Conservation (phyloP, 129 eudicot genomes). For the Tagetes patula region DNA sequence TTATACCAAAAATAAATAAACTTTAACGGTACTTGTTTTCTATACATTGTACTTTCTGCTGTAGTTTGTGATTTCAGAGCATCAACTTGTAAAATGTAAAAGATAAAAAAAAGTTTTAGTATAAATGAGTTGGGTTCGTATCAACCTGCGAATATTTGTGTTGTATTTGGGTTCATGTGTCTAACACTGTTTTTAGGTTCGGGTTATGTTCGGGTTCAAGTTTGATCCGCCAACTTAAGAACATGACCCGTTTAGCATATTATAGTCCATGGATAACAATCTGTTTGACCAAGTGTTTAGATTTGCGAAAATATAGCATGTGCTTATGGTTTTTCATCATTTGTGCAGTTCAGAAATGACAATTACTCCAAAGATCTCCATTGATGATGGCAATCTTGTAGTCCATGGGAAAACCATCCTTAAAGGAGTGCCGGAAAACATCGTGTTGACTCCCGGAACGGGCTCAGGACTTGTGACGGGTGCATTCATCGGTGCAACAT, state of each 20-base stretch:
- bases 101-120: too few relatives aligned
- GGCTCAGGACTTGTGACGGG: slow-evolving; percentile 71
- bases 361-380: slow-evolving; percentile 74
- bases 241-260: neutral
- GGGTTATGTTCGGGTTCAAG: neutral
- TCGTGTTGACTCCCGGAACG: slow-evolving; percentile 73
- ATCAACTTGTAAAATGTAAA: neutral
- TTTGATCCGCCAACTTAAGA: neutral
- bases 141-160: neutral
- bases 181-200: neutral
- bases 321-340: slow-evolving; percentile 15
- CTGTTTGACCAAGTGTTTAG: neutral
- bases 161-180: neutral
- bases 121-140: too few relatives aligned
- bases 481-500: slow-evolving; percentile 86
- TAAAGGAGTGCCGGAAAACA: slow-evolving; percentile 77
- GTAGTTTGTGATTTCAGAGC: neutral
- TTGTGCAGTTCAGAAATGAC: slow-evolving; percentile 71
- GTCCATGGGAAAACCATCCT: slow-evolving; percentile 89
- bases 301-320: neutral
- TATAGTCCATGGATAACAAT: neutral
- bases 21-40: too few relatives aligned
- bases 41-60: too few relatives aligned
- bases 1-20: too few relatives aligned
- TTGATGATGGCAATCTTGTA: slow-evolving; percentile 73